Base-by-base conservation (phyloP, 2,329 filamentous ascomycete genomes). In the Aspergillus sp. region DNA sequence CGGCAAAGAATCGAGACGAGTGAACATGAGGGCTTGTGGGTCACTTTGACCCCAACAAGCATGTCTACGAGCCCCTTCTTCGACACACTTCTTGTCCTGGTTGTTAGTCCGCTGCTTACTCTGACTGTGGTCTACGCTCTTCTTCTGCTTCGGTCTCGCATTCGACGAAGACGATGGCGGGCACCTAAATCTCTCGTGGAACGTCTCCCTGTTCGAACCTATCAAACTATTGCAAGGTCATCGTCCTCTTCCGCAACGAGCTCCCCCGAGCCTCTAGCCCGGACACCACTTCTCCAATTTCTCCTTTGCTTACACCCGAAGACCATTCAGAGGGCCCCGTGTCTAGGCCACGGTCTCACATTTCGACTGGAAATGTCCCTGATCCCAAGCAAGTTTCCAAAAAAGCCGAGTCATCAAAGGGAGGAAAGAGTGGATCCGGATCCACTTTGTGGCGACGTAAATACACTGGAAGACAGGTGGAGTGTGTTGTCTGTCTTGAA, bases 101-200 rank as follows among this genome's bases (percentile, higher is more conserved):
- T 98, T 29, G 83, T 97, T 42, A 96, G 90, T 59, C 93, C 93
- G 6, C 70, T 98, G 10, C 84, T 97, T 41, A 97, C 93, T 1
- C 70, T 98, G 57, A 94, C 89, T 4, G 84, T 96, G 5, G 91
- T 98, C 2, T 97, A 97, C 61, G 86, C 88, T 9, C 76, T 97
- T 8, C 76, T 97, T 5, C 79, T 97, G 33, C 74, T 97, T 32
- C 85, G 93, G 43, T 90, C 90, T 37, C 85, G 90, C 47, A 94
- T 96, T 54, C 84, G 91, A 40, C 81, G 91, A 47, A 81, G 91
- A 50, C 81, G 91, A 55, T 98, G 93, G 91, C 82, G 93, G 57
- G 93, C 93, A n/a, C 93, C 93, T 5, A 98, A 98, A 67, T 95
- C 89, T 1, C 83, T 98, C 1, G 90, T 98, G 12, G 90, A 96